Evolutionary conservation across 78 protist species (phyloP).

Genomic region (Anaeramoeba flamelloides): DNA sequence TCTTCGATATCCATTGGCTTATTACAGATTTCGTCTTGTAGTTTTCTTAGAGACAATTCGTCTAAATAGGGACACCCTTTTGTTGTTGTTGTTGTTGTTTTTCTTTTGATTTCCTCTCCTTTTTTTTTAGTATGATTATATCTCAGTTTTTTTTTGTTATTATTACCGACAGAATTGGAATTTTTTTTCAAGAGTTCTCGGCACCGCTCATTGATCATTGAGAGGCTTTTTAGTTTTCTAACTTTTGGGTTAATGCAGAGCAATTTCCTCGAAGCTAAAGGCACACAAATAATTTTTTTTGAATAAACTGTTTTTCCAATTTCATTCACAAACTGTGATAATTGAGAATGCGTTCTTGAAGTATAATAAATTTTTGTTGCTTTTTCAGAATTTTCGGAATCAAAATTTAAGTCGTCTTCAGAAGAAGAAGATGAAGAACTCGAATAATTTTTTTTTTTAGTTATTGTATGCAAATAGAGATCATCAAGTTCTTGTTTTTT

Average conservation of each 20-base stretch:
- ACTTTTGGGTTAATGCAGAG: constrained; percentile 32
- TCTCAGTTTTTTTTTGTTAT: not conserved
- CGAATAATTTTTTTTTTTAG: no score
- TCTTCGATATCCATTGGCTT: not conserved
- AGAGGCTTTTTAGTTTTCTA: not conserved
- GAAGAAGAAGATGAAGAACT: no score
- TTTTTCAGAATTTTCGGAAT: not conserved
- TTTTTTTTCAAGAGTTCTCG: not conserved
- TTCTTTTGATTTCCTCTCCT: not conserved
- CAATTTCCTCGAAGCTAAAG: constrained; percentile 25
- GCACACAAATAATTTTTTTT: not conserved
- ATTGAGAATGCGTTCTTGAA: constrained; percentile 62
- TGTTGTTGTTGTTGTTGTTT: not conserved
- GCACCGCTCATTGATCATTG: not conserved
- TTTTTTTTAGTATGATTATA: not conserved
- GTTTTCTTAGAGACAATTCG: not conserved
- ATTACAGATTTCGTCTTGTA: not conserved
- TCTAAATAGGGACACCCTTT: not conserved
- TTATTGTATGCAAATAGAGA: no score
- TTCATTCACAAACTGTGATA: constrained; percentile 46
- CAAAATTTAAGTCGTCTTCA: not conserved
- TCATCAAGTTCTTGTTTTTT: no score
- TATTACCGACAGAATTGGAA: not conserved
- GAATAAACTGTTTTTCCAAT: constrained; percentile 18
- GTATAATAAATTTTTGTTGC: constrained; percentile 25